Base-by-base conservation (phyloP, 129 eudicot species). In the Saposhnikovia divaricata region DNA sequence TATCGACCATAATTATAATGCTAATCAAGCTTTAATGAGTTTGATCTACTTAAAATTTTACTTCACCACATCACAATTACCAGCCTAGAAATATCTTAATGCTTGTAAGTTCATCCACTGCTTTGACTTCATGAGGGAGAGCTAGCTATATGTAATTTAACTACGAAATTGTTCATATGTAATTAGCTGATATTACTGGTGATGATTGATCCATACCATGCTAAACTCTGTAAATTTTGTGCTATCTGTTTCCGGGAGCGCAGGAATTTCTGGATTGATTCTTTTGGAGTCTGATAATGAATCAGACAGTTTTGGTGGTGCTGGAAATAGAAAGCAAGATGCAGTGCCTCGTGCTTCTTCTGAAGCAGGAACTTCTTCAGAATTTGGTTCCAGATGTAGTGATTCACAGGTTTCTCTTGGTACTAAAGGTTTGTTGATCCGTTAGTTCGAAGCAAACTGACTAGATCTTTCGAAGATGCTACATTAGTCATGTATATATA, bases 281-380 rank as follows among this genome's bases (percentile, higher is more conserved):
- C 81, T 86, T 71, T 80, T 93, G 87, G 98, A 85, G 81, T 93
- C 96, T n/a, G 98, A 93, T 38, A 83, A 83, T 68, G 98, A 93
- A 59, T 88, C 84, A 39, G 93, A 87, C 76, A 63, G 53, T 76
- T 77, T 50, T 51, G 65, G 74, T 81, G 83, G 82, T 57, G 77
- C 44, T 63, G 78, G 65, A 72, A 65, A 77, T 50, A 48, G 73
- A 80, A 82, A 85, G 82, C 28, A 65, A 73, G 68, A 72, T 45
- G 84, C 78, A 79, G 48, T 75, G 21, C 45, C 43, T 27, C 75
- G 45, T 82, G 78, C 78, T 84, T 45, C 57, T 71, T 39, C 80
- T 43, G 85, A 87, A 40, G 81, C 75, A 79, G 84, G 78, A 37
- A 85, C 79, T 53, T 83, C 66, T 77, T 73, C 81, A 48, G 87